Base-by-base conservation (phyloP, 83 land plant genomes). In the Isoetes engelmannii region DNA sequence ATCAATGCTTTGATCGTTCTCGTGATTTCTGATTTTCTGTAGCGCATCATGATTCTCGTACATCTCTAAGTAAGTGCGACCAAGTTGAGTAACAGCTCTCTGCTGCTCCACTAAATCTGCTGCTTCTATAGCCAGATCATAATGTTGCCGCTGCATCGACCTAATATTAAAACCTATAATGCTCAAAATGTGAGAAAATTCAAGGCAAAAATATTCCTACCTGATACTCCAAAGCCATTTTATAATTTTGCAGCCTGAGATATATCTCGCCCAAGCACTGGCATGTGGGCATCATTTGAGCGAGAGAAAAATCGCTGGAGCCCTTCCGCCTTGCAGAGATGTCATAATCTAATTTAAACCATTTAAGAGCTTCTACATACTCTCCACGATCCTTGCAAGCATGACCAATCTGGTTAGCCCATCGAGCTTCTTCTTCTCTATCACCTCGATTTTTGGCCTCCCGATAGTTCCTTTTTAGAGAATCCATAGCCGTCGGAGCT, bases 381-480 rank as follows among this genome's bases (percentile, higher is more conserved):
- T 89, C 92, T 0, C 92, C 95, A 47, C 82, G 69, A 61, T 82
- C 77, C 78, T 87, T 96, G 53, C 64, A 70, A 18, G 84, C 79
- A 76, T 96, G 85, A 9, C 97, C 97, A 44, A 96, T 84, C 76
- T 87, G 84, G 74, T 96, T 96, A n/a, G 97, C 99, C 95, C 95
- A 96, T 10, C 87, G 74, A 46, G 99, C 94, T 72, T 87, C 89
- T 72, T 96, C 99, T 56, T 82, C 81, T 41, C 77, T 72, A 72
- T 92, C 89, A 43, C 99, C 99, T 58, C 48, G 82, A 53, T 53
- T 66, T 73, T 63, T 45, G 58, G 99, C 99, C 9, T 66, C 81
- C 71, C 57, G 72, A 78, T 87, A 96, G 48, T 83, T 78, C 5
- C 74, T 50, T 77, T 84, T 92, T 72, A 91, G 89, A 47, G 74